Base-by-base conservation (phyloP, 495 filamentous ascomycete species). In the Penicillium maclennaniae region DNA sequence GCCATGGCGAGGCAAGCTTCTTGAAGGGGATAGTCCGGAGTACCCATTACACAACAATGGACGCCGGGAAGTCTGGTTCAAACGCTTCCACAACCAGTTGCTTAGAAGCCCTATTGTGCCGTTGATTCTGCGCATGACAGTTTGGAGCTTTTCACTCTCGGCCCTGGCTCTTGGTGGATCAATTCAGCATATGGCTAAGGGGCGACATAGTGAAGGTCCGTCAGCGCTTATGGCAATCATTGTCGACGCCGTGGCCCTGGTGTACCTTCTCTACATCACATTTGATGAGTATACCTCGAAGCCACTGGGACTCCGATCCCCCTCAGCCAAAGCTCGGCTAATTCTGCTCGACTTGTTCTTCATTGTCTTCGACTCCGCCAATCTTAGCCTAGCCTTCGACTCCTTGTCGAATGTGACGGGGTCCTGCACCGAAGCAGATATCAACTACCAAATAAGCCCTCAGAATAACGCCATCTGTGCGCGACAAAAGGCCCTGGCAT, bases 281-380 rank as follows among this genome's bases (percentile, higher is more conserved):
- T 96, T 86, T 69, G 93, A 98, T 66, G 93, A 98, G 69, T 97
- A 96, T 69, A 92, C 89, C 4, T 85, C 89, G 16, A 95, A 96
- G 63, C 93, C 93, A 4, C 74, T 98, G 28, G 93, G 93, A 6
- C 74, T 98, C 50, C 87, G 93, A 25, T 83, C 83, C 6, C 83
- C 89, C 2, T 84, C 82, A 34, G 85, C 90, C 19, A 97, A 97
- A 64, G 86, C 95, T 59, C 81, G 87, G 19, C 80, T 98, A 28
- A 81, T 96, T 46, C 82, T 98, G 51, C 79, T 96, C 53, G 93
- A 98, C 71, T 78, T 97, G 3, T 81, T 96, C 65, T 98, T 98
- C 67, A 95, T 98, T 57, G 89, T 97, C 25, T 95, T 98, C 68
- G 89, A 96, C 66, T 88, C 91, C 1, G 89, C 91, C 40, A 97